These are phyloP conservation scores for Yueomyces sinensis DNA, from an alignment of 805 yeast genomes.

Conservation along the genomic window DNA sequence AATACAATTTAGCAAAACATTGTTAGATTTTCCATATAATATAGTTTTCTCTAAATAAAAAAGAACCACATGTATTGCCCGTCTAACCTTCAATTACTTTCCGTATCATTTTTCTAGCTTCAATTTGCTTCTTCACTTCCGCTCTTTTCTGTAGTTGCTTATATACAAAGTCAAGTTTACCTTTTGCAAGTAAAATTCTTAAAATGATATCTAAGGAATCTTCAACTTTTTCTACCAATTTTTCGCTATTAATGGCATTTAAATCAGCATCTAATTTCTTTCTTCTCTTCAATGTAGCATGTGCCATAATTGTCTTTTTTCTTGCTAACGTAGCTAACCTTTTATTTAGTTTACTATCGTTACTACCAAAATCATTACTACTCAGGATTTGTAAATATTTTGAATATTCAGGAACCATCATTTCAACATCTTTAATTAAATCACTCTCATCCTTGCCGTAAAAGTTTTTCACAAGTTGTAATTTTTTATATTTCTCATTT, in stretches of 20 bases:
- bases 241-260: conserved; percentile 30
- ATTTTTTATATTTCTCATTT: conserved; percentile 47
- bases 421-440: conserved; percentile 45
- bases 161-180: conserved; percentile 45
- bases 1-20: no score
- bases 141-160: conserved; percentile 51
- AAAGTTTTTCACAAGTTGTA: conserved; percentile 49
- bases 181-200: conserved; percentile 56
- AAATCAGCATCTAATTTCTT: conserved; percentile 16
- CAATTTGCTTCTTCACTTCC: conserved; percentile 24
- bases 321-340: conserved; percentile 43
- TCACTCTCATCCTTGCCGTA: conserved; percentile 39
- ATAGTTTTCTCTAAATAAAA: no score
- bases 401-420: conserved; percentile 40
- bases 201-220: conserved; percentile 56
- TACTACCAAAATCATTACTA: neutral
- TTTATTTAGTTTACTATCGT: conserved; percentile 16
- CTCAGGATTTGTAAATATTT: conserved; percentile 28
- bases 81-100: neutral
- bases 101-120: neutral
- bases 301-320: conserved; percentile 56
- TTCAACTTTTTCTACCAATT: conserved; percentile 25
- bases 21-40: no score
- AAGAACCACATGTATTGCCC: neutral
- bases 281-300: conserved; percentile 48